Evolutionary conservation across 139 green algal genomes (phyloP).

Genomic region (Zygnema cylindricum): DNA sequence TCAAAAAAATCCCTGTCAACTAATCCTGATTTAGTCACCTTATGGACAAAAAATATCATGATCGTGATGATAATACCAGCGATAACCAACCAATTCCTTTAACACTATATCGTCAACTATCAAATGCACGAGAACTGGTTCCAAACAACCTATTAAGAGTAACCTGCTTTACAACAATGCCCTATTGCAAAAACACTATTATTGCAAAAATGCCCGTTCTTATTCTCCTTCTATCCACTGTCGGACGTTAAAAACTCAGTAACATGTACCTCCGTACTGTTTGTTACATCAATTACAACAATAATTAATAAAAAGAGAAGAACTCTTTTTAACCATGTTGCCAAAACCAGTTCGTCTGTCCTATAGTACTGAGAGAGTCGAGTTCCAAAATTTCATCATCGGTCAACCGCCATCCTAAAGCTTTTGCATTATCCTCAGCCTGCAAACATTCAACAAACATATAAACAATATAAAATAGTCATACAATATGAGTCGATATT

Average conservation of each 20-base stretch:
- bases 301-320: not conserved
- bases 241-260: not conserved
- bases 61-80: too few species aligned
- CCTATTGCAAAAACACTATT: too few species aligned
- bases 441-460: too few species aligned
- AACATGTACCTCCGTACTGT: not conserved
- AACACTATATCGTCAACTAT: too few species aligned
- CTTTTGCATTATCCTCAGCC: slow-evolving; percentile 64
- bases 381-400: slow-evolving; percentile 36
- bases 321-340: not conserved
- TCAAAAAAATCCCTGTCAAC: not conserved
- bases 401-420: slow-evolving; percentile 42
- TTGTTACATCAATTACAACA: not conserved
- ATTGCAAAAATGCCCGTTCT: not conserved
- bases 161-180: not conserved
- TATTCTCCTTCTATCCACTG: not conserved
- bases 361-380: not conserved
- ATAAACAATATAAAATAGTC: too few species aligned
- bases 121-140: not conserved
- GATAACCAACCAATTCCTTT: too few species aligned
- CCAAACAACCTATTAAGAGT: not conserved
- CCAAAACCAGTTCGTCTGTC: not conserved
- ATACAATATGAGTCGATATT: too few species aligned
- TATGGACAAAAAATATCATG: too few species aligned
- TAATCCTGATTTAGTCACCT: too few species aligned